Percentiles rank a stretch among this genome's conserved stretches.
These are phyloP conservation scores for Lactarius tabidus DNA, from an alignment of 768 basidiomycete species.

Conservation along the genomic window DNA sequence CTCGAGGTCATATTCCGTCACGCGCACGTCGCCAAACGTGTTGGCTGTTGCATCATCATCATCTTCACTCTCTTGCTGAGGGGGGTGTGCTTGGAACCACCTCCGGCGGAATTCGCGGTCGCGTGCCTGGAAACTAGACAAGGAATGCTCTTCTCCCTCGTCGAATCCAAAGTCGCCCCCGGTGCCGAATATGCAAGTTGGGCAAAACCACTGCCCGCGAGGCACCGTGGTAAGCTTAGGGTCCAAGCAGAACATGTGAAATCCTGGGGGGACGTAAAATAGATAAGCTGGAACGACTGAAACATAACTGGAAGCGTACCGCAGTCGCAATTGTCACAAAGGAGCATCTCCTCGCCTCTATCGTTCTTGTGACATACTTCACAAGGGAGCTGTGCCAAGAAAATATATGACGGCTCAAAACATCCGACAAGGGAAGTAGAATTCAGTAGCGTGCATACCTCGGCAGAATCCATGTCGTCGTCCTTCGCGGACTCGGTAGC, in stretches of 20 bases:
- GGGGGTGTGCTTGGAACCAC: slow-evolving; percentile 84
- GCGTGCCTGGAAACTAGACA: slow-evolving; percentile 87
- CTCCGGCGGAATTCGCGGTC: slow-evolving; percentile 83
- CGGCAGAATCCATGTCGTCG: slow-evolving; percentile 19
- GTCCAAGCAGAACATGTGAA: slow-evolving; percentile 95
- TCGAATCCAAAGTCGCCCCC: slow-evolving; percentile 98
- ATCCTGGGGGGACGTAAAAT: slow-evolving; percentile 50
- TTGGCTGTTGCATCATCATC: slow-evolving; percentile 45
- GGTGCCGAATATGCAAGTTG: slow-evolving; percentile 82
- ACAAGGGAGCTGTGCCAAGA: slow-evolving; percentile 62
- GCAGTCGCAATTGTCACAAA: slow-evolving; percentile 84
- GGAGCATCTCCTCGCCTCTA: slow-evolving; percentile 85
- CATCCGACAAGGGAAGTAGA: not conserved
- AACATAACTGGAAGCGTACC: slow-evolving; percentile 40
- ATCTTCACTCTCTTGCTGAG: slow-evolving; percentile 13
- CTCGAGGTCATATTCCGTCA: slow-evolving; percentile 92
- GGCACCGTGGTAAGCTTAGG: slow-evolving; percentile 85
- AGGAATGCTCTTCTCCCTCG: slow-evolving; percentile 92
- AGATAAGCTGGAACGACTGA: not conserved
- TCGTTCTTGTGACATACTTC: slow-evolving; percentile 92
- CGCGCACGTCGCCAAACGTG: slow-evolving; percentile 52
- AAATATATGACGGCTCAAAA: slow-evolving; percentile 16
- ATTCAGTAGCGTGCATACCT: slow-evolving; percentile 3
- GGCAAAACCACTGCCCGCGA: slow-evolving; percentile 95
- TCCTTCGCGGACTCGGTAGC: slow-evolving; percentile 18